These are phyloP conservation scores for Dendrostoma leiphaemia DNA, from an alignment of 2,329 filamentous ascomycete genomes.

Conservation along the genomic window DNA sequence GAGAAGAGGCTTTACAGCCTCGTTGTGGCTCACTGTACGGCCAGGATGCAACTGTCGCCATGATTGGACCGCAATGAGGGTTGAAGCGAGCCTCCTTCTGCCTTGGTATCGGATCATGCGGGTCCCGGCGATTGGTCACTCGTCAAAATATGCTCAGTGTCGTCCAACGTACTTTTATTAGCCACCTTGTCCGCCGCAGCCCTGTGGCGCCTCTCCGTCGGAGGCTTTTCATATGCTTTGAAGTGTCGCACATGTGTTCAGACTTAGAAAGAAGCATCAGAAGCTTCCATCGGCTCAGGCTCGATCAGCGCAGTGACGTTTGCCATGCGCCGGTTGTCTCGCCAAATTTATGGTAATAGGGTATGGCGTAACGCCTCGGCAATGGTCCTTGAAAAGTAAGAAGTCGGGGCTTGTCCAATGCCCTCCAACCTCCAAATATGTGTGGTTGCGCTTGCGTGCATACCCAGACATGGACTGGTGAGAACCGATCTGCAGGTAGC, in stretches of 20 bases:
- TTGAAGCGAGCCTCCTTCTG: background rate
- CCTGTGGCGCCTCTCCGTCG: background rate
- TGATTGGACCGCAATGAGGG: background rate
- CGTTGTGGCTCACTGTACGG: constrained; percentile 5
- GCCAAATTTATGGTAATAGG: constrained; percentile 39
- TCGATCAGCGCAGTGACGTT: background rate
- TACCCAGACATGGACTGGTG: background rate
- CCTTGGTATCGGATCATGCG: background rate
- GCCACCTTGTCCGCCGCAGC: background rate
- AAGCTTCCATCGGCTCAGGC: background rate
- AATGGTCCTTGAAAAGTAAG: background rate
- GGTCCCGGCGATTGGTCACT: background rate
- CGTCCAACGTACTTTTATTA: background rate
- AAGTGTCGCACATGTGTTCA: background rate
- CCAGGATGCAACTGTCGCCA: background rate
- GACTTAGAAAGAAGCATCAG: background rate
- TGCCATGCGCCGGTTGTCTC: constrained; percentile 23
- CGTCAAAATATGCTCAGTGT: background rate
- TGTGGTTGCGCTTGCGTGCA: background rate
- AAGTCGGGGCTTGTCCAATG: no score
- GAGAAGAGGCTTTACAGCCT: background rate
- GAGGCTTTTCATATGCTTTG: background rate
- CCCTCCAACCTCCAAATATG: no score
- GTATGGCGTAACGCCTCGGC: constrained; percentile 30
- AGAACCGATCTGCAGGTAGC: background rate